Evolutionary conservation across 2,329 filamentous ascomycete genomes (phyloP), one percentile per base, ranked within the genome.

Genomic region (Trichoderma sp.): DNA sequence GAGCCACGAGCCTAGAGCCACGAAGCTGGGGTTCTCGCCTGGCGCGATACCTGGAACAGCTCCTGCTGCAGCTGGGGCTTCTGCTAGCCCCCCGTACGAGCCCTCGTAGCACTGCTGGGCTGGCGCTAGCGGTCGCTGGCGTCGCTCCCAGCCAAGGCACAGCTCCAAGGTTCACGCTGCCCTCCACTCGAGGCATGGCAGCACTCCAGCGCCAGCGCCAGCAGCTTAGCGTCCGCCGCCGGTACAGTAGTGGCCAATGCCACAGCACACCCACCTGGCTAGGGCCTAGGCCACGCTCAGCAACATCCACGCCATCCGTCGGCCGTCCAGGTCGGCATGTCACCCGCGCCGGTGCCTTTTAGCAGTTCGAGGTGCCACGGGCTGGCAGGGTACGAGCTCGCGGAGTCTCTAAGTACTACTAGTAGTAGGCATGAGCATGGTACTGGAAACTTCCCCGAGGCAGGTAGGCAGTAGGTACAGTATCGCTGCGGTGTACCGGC

Each of bases 251-350:
- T 56, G 28, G 46, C 46, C 46, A 49, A 49, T 24, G 46, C n/a
- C 21, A 24, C 60, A 65, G 51, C 21, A 58, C 63, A 66, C 52
- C 52, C 63, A 66, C 63, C 51, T 26, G 28, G 37, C 52, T 28
- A 66, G 63, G 63, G 63, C 52, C 63, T 66, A 26, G 52, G 37
- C 63, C 37, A 37, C 10, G 61, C 46, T 56, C 64, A 13, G 56
- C 64, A 34, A 37, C 24, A 32, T 58, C 51, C 59, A 58, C 59
- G 59, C 59, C 49, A 51, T 68, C 60, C 49, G 59, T 68, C 60
- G 58, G 65, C 18, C 46, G 24, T 68, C 59, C 59, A 58, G 14
- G 66, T 39, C 59, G 66, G 66, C 59, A 68, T 63, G 66, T 64
- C 66, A 64, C 52, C 46, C 46, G 46, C 43, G 66, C 51, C 52